These are phyloP conservation scores for Solanum aculeatissimum DNA, from an alignment of 305 asterid species.

Conservation along the genomic window DNA sequence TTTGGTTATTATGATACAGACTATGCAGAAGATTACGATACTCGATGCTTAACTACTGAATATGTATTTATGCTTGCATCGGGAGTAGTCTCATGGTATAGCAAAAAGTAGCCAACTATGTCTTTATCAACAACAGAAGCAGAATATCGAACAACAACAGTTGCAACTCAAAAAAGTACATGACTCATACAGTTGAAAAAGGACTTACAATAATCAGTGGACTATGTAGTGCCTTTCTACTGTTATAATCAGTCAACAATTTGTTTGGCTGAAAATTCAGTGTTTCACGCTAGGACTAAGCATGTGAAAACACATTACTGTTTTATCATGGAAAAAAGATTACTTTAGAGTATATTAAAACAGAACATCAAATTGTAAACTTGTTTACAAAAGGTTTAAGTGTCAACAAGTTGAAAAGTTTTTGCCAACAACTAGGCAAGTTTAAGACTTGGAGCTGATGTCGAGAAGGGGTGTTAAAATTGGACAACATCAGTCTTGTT, in stretches of 20 bases:
- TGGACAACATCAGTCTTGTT: not conserved
- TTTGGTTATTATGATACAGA: fast-evolving
- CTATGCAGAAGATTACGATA: not conserved
- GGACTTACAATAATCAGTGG: not conserved
- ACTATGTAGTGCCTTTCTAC: not conserved
- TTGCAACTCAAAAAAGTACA: not conserved
- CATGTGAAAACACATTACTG: not conserved
- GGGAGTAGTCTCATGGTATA: not conserved
- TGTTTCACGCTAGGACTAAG: not conserved
- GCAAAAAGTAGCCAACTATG: not conserved
- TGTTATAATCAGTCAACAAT: not conserved
- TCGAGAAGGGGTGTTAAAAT: not conserved
- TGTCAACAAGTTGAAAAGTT: not conserved
- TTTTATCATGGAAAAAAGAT: not conserved
- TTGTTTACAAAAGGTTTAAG: not conserved
- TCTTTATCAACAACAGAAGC: not conserved
- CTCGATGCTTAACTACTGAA: not conserved
- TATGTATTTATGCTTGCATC: not conserved
- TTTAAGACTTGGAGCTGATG: not conserved
- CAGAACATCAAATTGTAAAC: not conserved
- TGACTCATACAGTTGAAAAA: not conserved
- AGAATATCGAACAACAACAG: not conserved
- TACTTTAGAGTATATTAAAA: not conserved
- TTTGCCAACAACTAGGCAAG: not conserved
- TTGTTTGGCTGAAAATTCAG: not conserved